Percentiles rank a stretch among this genome's conserved stretches.
phyloP scores from a whole-genome alignment of 306 rosid species.

The Rubus parviflorus region DNA sequence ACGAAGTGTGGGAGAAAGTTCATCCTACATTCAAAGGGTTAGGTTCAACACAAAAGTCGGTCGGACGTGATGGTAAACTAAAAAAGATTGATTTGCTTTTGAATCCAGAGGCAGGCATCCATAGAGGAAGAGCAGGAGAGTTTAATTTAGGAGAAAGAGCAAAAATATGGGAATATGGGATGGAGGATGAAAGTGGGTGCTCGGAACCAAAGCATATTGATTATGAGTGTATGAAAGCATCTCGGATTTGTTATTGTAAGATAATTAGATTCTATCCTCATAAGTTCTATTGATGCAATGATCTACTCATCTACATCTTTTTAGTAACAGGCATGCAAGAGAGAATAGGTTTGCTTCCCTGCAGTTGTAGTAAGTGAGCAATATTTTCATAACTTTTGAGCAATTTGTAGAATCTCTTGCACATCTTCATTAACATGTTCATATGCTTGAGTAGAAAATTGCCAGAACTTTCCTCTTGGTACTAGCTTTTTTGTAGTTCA shows the following conservation, averaged over 20 bases:
- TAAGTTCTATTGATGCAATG: neutral
- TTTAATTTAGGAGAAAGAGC: constrained; percentile 53
- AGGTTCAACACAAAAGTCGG: too few species aligned
- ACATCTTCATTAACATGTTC: neutral
- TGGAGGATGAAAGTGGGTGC: constrained; percentile 40
- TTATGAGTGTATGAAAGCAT: constrained; percentile 3
- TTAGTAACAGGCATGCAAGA: neutral
- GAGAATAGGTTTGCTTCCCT: neutral
- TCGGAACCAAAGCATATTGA: constrained; percentile 43
- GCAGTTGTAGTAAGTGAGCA: neutral
- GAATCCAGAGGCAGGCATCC: constrained; percentile 43
- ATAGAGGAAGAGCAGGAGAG: constrained; percentile 81
- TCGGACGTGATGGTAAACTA: too few species aligned
- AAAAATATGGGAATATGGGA: constrained; percentile 29
- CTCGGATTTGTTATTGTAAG: constrained; percentile 3
- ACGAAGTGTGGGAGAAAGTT: neutral
- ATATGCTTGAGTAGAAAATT: neutral
- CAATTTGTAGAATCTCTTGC: neutral
- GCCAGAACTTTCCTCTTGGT: neutral
- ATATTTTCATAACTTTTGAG: neutral
- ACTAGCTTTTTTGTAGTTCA: neutral
- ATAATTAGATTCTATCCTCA: neutral
- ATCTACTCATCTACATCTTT: neutral
- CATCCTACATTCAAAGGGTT: neutral
- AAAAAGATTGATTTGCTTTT: neutral